phyloP scores from a whole-genome alignment of 139 green algal species.

The Tetraselmis chui region DNA sequence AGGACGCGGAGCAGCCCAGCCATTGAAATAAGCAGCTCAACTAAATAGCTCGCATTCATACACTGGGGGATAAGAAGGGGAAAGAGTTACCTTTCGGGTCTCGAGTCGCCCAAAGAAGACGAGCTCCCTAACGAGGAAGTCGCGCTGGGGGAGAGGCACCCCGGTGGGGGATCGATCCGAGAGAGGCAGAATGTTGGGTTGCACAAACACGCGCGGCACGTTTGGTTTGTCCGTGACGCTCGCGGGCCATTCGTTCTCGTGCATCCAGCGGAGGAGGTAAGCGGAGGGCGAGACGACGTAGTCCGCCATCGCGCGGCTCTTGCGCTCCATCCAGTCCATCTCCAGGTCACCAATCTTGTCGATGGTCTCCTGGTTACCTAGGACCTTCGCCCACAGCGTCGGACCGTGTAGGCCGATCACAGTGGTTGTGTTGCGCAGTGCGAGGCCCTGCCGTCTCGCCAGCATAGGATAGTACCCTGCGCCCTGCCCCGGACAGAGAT shows the following conservation, averaged over 20 bases:
- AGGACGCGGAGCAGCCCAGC: no score
- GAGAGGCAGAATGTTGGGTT: constrained; percentile 29
- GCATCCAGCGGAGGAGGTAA: constrained; percentile 31
- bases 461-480: constrained; percentile 30
- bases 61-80: no score
- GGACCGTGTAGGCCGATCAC: constrained; percentile 20
- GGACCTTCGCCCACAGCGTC: constrained; percentile 25
- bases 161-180: background rate
- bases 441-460: constrained; percentile 16
- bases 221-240: background rate
- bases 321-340: constrained; percentile 31
- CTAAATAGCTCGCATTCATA: no score
- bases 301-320: constrained; percentile 16
- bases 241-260: constrained; percentile 15
- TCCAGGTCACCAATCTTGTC: constrained; percentile 26
- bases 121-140: constrained; percentile 14
- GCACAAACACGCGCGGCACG: constrained; percentile 15
- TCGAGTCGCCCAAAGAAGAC: constrained; percentile 28
- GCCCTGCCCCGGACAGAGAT: constrained; percentile 9
- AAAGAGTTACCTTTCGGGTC: constrained; percentile 27
- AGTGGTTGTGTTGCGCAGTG: constrained; percentile 3
- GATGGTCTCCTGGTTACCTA: constrained; percentile 28
- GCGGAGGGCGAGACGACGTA: constrained; percentile 19
- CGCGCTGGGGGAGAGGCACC: background rate
- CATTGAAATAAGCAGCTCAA: no score